Evolutionary conservation across 345 rosid genomes (phyloP), one percentile per base, ranked within the genome.

Genomic region (Bretschneidera sinensis): DNA sequence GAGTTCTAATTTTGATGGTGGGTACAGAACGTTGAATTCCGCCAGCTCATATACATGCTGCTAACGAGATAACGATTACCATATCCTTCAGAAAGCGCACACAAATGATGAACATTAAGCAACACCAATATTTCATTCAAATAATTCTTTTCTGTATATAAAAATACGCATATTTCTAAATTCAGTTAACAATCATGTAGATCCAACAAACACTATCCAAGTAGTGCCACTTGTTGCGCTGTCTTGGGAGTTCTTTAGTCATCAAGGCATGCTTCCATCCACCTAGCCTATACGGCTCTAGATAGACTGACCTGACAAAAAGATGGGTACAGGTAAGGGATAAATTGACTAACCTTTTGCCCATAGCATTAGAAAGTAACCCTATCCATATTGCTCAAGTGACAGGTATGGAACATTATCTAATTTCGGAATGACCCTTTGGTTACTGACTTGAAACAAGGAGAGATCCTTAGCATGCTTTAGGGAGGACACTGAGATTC

Each of bases 401-500:
- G 51, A 47, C 13, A 21, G 23, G 21, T 9, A 23, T 53, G 57
- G 55, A 70, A 67, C 64, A 58, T 59, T 69, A 56, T 43, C 34
- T 4, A 54, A 47, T 59, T 23, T 14, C 18, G 18, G 17, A 51
- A 19, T 11, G 17, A n/a, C 0, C 24, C 65, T 34, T 35, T 21
- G 33, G 53, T 17, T 50, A 25, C 23, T n/a, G 17, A 15, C 56
- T 2, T 22, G 43, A 33, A 23, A 43, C 17, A 18, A 43, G 13
- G 35, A 14, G 57, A 45, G 68, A 34, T 21, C 21, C 45, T 39
- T 39, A 39, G 11, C 45, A 39, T 39, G 47, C 62, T 59, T 72
- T 53, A 74, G 55, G 68, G 56, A 61, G 78, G 66, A 56, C 70
- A 52, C 49, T 59, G 66, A 59, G 83, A 73, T 67, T 87, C 92